Percentiles rank a stretch among this genome's conserved stretches.
Conservation (phyloP, 2,329 filamentous ascomycete species). For the Aplosporella prunicola region DNA sequence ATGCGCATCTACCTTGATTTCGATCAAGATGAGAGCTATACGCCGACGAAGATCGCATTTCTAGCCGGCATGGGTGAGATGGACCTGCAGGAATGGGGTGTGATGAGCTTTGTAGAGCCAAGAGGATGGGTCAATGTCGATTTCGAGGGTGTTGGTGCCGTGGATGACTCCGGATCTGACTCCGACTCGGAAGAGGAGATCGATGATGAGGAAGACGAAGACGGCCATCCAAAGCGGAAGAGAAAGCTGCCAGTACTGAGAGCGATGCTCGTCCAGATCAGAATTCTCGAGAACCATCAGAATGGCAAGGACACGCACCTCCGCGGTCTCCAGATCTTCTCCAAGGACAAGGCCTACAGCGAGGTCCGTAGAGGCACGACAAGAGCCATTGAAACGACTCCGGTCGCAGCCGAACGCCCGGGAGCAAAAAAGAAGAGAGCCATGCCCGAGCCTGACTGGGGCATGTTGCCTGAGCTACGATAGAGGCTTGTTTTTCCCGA, state of each 20-base stretch:
- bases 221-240: slow-evolving; percentile 40
- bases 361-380: slow-evolving; percentile 15
- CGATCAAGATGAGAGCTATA: slow-evolving; percentile 89
- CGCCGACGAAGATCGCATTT: slow-evolving; percentile 84
- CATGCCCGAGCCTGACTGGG: slow-evolving; percentile 10
- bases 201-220: slow-evolving; percentile 16
- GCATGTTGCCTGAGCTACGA: slow-evolving; percentile 9
- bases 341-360: slow-evolving; percentile 30
- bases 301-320: slow-evolving; percentile 99
- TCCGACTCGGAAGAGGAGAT: slow-evolving; percentile 14
- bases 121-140: slow-evolving; percentile 87
- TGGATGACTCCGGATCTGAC: slow-evolving; percentile 15
- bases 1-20: slow-evolving; percentile 87
- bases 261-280: slow-evolving; percentile 82
- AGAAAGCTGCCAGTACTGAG: slow-evolving; percentile 65
- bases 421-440: slow-evolving; percentile 12
- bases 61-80: slow-evolving; percentile 85
- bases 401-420: slow-evolving; percentile 4
- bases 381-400: slow-evolving; percentile 7
- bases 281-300: slow-evolving; percentile 92
- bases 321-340: slow-evolving; percentile 80
- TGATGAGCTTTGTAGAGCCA: slow-evolving; percentile 68
- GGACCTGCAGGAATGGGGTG: slow-evolving; percentile 79
- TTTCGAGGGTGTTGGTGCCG: slow-evolving; percentile 50
- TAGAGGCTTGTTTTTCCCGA: not conserved